Base-by-base conservation (phyloP, 2,329 filamentous ascomycete genomes). In the Hymenoscyphus linearis region DNA sequence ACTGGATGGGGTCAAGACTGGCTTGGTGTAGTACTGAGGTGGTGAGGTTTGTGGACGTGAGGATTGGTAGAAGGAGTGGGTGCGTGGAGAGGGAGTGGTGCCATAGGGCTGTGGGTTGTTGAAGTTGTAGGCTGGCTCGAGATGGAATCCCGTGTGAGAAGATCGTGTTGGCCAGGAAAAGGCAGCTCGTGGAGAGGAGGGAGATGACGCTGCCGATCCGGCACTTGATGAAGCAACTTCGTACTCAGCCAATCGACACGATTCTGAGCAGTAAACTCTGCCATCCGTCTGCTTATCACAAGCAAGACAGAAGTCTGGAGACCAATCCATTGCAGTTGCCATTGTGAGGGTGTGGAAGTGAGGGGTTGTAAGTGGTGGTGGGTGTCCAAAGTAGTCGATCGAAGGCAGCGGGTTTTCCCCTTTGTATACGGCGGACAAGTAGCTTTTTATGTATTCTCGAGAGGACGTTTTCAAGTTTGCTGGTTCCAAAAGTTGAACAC, bases 281-380 rank as follows among this genome's bases (percentile, higher is more conserved):
- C 86, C 86, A 66, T 90, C 84, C 63, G 89, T 92, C 78, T 96
- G 90, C 78, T 89, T 88, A 79, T 97, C 93, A 80, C 93, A 97
- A 79, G 89, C 87, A 70, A 97, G 86, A 82, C 93, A 97, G 84
- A 91, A 96, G 77, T 96, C 88, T 76, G 89, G 90, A 70, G 90
- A 90, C 91, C 93, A 96, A 58, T 74, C 72, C 68, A 73, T 72
- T 65, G 73, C 67, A 60, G 65, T 66, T 59, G 68, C 66, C 71
- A 73, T 73, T 64, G 64, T 67, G 62, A 55, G 59, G 60, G n/a
- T 64, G 36, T 61, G 44, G 62, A 62, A 44, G 35, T 40, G 57
- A 59, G 50, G 54, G 22, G 44, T 56, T 54, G 52, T 53, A 31
- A 9, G 31, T 31, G 6, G 40, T 59, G 40, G 40, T 35, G 4